Conservation (phyloP, 1,139 yeast genomes). For the Meyerozyma elateridarum region DNA sequence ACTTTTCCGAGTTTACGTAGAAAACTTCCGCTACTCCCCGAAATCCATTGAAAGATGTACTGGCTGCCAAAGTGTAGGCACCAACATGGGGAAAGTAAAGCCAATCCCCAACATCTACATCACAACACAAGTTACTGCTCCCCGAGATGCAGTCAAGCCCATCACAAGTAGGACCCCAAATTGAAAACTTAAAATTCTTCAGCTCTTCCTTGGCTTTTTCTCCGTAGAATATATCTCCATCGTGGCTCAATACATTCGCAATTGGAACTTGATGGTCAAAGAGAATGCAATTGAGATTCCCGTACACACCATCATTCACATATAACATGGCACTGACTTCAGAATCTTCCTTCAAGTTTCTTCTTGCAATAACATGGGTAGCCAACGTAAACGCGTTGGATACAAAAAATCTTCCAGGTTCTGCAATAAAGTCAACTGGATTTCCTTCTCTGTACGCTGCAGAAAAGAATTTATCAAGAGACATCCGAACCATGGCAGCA, state of each 20-base stretch:
- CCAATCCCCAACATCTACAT: slow-evolving; percentile 88
- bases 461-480: slow-evolving; percentile 60
- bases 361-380: slow-evolving; percentile 76
- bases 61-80: slow-evolving; percentile 91
- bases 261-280: slow-evolving; percentile 86
- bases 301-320: slow-evolving; percentile 93
- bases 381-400: slow-evolving; percentile 85
- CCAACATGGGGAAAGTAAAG: slow-evolving; percentile 79
- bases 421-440: slow-evolving; percentile 68
- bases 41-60: slow-evolving; percentile 87
- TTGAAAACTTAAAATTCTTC: slow-evolving; percentile 40
- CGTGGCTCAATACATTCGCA: slow-evolving; percentile 60
- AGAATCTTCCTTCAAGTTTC: slow-evolving; percentile 33
- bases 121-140: slow-evolving; percentile 47
- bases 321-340: slow-evolving; percentile 49
- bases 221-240: slow-evolving; percentile 44
- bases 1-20: slow-evolving; percentile 50
- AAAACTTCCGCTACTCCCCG: slow-evolving; percentile 54
- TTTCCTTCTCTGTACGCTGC: slow-evolving; percentile 20
- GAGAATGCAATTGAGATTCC: slow-evolving; percentile 88
- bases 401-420: slow-evolving; percentile 90
- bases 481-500: slow-evolving; percentile 51
- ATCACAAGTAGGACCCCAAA: slow-evolving; percentile 99
- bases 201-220: slow-evolving; percentile 18
- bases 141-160: slow-evolving; percentile 82